Conservation (phyloP, 2,329 filamentous ascomycete genomes). For the Exophiala viscosa region DNA sequence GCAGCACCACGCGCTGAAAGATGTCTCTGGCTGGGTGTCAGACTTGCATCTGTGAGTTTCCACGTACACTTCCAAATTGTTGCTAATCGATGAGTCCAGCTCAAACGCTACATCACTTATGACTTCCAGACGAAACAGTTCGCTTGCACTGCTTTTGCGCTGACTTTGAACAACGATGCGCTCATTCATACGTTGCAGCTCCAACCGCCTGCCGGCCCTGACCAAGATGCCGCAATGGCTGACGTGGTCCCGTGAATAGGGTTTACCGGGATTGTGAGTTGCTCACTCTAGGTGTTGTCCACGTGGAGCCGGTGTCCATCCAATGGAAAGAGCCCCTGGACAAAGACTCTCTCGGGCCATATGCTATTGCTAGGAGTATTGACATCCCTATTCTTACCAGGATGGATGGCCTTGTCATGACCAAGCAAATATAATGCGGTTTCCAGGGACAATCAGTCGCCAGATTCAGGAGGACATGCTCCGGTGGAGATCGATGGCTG, state of each 20-base stretch:
- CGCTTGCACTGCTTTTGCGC: slow-evolving; percentile 29
- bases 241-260: slow-evolving; percentile 1
- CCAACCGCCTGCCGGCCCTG: not conserved
- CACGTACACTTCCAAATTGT: not conserved
- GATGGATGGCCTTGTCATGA: too few relatives aligned
- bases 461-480: too few relatives aligned
- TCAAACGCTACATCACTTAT: slow-evolving; percentile 40
- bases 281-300: too few relatives aligned
- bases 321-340: too few relatives aligned
- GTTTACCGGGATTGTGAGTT: not conserved
- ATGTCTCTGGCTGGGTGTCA: slow-evolving; percentile 49
- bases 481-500: too few relatives aligned
- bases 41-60: slow-evolving; percentile 41
- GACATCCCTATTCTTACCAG: too few relatives aligned
- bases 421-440: too few relatives aligned
- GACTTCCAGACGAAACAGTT: slow-evolving; percentile 33
- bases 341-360: too few relatives aligned
- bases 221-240: slow-evolving; percentile 13
- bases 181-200: slow-evolving; percentile 15
- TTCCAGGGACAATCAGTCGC: too few relatives aligned
- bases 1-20: slow-evolving; percentile 48
- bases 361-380: too few relatives aligned
- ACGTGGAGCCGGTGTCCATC: too few relatives aligned
- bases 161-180: slow-evolving; percentile 4
- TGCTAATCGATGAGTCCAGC: slow-evolving; percentile 19